Evolutionary conservation across 2,329 filamentous ascomycete species (phyloP).

Genomic region (Stagonosporopsis chrysanthemi): DNA sequence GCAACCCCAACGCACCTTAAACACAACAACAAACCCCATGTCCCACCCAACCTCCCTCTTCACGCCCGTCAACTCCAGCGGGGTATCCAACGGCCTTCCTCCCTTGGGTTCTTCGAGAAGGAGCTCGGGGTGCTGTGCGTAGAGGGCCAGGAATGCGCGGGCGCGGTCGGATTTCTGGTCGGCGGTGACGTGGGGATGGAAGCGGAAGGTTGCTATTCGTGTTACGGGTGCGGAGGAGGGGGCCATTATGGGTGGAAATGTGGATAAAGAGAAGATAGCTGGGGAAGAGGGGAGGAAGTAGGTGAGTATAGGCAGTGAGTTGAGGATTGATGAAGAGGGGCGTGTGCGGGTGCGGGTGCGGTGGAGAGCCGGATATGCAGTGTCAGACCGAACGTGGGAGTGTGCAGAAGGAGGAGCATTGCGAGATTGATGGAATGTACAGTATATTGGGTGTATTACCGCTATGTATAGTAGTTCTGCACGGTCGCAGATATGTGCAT

Average conservation of each 20-base stretch:
- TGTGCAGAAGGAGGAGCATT: too few relatives aligned
- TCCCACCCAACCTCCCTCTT: conserved; percentile 36
- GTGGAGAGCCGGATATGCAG: too few relatives aligned
- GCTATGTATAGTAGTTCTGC: too few relatives aligned
- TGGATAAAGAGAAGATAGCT: too few relatives aligned
- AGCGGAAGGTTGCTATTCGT: conserved; percentile 36
- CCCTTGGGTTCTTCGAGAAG: conserved; percentile 29
- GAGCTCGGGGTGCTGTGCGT: conserved; percentile 28
- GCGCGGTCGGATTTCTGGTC: conserved; percentile 34
- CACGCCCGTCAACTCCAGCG: conserved; percentile 31
- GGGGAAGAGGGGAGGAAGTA: too few relatives aligned
- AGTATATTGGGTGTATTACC: too few relatives aligned
- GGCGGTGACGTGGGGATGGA: conserved; percentile 23
- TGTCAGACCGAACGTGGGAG: too few relatives aligned
- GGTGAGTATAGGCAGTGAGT: too few relatives aligned
- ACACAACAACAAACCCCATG: conserved; percentile 36
- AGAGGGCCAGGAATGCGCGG: conserved; percentile 32
- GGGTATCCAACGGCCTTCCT: conserved; percentile 31
- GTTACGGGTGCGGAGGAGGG: conserved; percentile 27
- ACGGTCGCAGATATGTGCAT: too few relatives aligned
- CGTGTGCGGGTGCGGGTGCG: too few relatives aligned
- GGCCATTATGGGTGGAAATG: neutral
- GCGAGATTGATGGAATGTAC: too few relatives aligned
- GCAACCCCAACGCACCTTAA: conserved; percentile 21
- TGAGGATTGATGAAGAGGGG: too few relatives aligned